phyloP scores from a whole-genome alignment of 768 basidiomycete genomes.

The Pholiota conissans region DNA sequence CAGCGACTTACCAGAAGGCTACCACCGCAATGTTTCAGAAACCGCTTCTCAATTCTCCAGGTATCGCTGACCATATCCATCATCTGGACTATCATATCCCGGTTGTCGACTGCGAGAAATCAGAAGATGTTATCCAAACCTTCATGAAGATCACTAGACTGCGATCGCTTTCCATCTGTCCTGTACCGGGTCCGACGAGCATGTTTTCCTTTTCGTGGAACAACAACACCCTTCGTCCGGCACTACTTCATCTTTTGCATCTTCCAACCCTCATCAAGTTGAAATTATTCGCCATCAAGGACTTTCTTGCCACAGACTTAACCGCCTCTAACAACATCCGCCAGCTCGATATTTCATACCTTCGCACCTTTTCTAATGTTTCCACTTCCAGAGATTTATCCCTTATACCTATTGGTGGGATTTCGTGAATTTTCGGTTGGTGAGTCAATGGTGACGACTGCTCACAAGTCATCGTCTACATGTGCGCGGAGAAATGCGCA shows the following conservation, averaged over 20 bases:
- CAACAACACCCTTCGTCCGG: constrained; percentile 5
- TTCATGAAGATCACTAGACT: background rate
- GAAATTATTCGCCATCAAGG: background rate
- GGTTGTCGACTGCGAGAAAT: background rate
- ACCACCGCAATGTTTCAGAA: background rate
- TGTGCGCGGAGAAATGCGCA: background rate
- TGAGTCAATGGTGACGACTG: background rate
- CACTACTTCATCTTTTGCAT: constrained; percentile 7
- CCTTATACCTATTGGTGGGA: background rate
- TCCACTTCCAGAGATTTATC: background rate
- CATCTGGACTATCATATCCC: background rate
- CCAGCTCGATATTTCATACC: background rate
- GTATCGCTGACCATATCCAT: background rate
- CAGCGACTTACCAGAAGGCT: background rate
- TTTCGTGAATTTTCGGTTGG: background rate
- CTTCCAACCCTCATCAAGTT: constrained; percentile 5
- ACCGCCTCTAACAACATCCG: background rate
- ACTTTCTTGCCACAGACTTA: background rate
- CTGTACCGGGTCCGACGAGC: too few relatives aligned
- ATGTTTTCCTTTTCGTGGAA: background rate
- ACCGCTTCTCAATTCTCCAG: background rate
- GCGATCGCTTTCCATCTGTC: background rate
- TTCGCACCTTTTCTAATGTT: too few relatives aligned
- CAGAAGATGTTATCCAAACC: background rate
- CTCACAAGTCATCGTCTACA: background rate